A percentile compares a stretch with the other conserved stretches of the same genome.
Conservation (phyloP, 1,284 basidiomycete species). For the Naganishia liquefaciens region DNA sequence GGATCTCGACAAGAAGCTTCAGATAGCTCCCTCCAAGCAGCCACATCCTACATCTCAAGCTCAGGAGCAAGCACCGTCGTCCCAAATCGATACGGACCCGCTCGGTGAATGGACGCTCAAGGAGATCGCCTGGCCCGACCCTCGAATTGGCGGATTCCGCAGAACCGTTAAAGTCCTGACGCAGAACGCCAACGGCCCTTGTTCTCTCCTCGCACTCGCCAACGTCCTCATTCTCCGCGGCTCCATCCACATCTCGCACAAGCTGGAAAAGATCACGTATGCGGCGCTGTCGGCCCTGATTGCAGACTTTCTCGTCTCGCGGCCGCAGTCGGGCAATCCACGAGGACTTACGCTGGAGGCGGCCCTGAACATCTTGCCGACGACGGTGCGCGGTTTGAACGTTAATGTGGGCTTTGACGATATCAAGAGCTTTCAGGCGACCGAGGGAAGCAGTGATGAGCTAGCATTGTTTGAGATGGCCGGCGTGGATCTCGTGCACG, state of each 20-base stretch:
- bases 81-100: background rate
- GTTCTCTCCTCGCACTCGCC: slow-evolving; percentile 76
- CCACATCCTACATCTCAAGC: background rate
- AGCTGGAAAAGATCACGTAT: slow-evolving; percentile 69
- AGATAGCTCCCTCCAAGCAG: background rate
- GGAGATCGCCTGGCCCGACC: slow-evolving; percentile 57
- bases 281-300: slow-evolving; percentile 77
- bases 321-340: slow-evolving; percentile 58
- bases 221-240: slow-evolving; percentile 80
- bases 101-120: slow-evolving; percentile 77
- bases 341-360: slow-evolving; percentile 28
- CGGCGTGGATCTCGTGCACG: slow-evolving; percentile 77
- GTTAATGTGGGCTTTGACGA: slow-evolving; percentile 78
- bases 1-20: slow-evolving; percentile 1
- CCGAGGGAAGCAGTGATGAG: slow-evolving; percentile 61
- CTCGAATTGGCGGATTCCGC: slow-evolving; percentile 39
- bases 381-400: slow-evolving; percentile 69
- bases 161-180: slow-evolving; percentile 62
- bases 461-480: slow-evolving; percentile 80
- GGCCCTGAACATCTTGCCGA: slow-evolving; percentile 77
- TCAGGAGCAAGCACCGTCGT: background rate
- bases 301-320: slow-evolving; percentile 73
- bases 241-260: slow-evolving; percentile 69
- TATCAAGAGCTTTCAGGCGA: slow-evolving; percentile 66
- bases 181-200: slow-evolving; percentile 65